Conservation (phyloP, 257 asterid genomes). For the Cynanchum wilfordii region DNA sequence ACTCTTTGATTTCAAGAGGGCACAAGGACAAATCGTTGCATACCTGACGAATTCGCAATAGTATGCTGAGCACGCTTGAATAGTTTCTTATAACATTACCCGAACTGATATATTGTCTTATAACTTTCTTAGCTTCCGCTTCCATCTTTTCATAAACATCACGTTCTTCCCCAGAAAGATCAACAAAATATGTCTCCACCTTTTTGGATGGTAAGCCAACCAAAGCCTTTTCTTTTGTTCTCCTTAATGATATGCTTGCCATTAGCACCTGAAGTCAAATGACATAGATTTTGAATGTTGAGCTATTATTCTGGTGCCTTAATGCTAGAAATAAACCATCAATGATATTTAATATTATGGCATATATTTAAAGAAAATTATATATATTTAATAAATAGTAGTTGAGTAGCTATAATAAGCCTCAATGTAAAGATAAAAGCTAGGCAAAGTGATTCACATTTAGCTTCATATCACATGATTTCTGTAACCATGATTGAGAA, state of each 20-base stretch:
- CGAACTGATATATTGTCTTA: constrained; percentile 34
- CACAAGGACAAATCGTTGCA: constrained; percentile 50
- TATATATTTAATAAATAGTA: neutral
- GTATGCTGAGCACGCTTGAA: constrained; percentile 60
- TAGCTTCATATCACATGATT: neutral
- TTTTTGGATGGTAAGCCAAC: constrained; percentile 61
- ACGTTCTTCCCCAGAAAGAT: constrained; percentile 67
- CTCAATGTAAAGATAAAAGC: neutral
- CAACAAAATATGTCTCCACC: constrained; percentile 51
- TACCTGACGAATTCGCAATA: constrained; percentile 73
- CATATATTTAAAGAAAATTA: neutral
- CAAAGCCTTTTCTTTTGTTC: constrained; percentile 66
- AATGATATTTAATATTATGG: neutral
- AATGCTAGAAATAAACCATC: neutral
- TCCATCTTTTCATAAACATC: constrained; percentile 76
- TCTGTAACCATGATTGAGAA: neutral
- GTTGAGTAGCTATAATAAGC: neutral
- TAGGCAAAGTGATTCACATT: neutral
- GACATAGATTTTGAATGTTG: neutral
- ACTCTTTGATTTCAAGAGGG: constrained; percentile 40
- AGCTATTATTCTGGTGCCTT: neutral
- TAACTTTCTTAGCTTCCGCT: constrained; percentile 51
- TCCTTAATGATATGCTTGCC: constrained; percentile 74
- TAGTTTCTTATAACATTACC: constrained; percentile 37
- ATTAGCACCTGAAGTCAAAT: constrained; percentile 51